Conservation (phyloP, 2,329 filamentous ascomycete species). For the Cytospora mali region DNA sequence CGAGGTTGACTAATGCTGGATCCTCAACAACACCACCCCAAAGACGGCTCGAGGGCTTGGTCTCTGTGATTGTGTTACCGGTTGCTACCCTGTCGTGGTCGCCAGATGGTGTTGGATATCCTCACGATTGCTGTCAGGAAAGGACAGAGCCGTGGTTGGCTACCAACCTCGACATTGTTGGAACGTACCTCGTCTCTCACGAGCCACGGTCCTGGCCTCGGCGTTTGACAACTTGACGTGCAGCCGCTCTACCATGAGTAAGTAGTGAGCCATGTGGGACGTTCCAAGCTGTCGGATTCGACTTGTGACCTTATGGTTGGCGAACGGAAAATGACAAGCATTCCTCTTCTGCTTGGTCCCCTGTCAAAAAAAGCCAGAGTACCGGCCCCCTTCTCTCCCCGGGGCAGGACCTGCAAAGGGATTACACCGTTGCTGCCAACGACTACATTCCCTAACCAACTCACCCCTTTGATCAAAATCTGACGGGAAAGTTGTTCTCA, state of each 20-base stretch:
- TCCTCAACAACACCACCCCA: not conserved
- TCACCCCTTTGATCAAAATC: not conserved
- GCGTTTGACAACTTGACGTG: constrained; percentile 17
- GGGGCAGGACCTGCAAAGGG: not conserved
- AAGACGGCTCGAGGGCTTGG: constrained; percentile 13
- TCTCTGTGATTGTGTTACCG: constrained; percentile 21
- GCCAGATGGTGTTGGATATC: not conserved
- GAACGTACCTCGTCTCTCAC: constrained; percentile 5
- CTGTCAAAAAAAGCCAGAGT: not conserved
- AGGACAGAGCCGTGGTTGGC: not conserved
- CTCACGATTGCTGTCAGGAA: not conserved
- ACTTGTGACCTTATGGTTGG: constrained; percentile 8
- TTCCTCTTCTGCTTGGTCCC: not conserved
- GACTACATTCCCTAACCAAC: not conserved
- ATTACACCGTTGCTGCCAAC: not conserved
- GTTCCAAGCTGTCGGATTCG: constrained; percentile 25
- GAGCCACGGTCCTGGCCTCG: not conserved
- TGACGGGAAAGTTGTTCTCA: not conserved
- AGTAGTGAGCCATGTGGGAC: constrained; percentile 18
- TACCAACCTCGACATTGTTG: constrained; percentile 5
- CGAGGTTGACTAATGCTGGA: constrained; percentile 8
- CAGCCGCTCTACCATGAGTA: constrained; percentile 5
- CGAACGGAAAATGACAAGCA: constrained; percentile 6
- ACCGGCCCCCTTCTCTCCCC: not conserved
- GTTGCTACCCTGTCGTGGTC: not conserved